Conservation (phyloP, 129 eudicot species). For the sunflower (Helianthus annuus) region HanXRQr2.0-SUNRISE NC_035446.2:100317523-100318022, state of each 20-base stretch:
- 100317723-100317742: slow-evolving; percentile 65
- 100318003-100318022: slow-evolving; percentile 56
- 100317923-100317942: slow-evolving; percentile 61
- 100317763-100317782: slow-evolving; percentile 72
- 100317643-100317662: slow-evolving; percentile 75
- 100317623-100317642: slow-evolving; percentile 82
- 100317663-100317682: slow-evolving; percentile 74
- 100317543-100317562: slow-evolving; percentile 90
- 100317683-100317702: slow-evolving; percentile 76
- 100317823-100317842: slow-evolving; percentile 75
- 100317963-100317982: slow-evolving; percentile 75
- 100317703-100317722: slow-evolving; percentile 90
- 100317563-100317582: slow-evolving; percentile 86
- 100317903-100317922: slow-evolving; percentile 73
- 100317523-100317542: slow-evolving; percentile 86
- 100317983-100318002: slow-evolving; percentile 86
- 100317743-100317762: slow-evolving; percentile 66
- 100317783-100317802: slow-evolving; percentile 73
- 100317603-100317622: slow-evolving; percentile 89
- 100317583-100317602: slow-evolving; percentile 79
- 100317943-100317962: slow-evolving; percentile 76
- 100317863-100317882: slow-evolving; percentile 69
- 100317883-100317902: slow-evolving; percentile 73
- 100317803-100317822: slow-evolving; percentile 67
- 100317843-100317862: slow-evolving; percentile 78